Evolutionary conservation across 306 rosid species (phyloP).

Genomic region (Trichosanthes truncata): DNA sequence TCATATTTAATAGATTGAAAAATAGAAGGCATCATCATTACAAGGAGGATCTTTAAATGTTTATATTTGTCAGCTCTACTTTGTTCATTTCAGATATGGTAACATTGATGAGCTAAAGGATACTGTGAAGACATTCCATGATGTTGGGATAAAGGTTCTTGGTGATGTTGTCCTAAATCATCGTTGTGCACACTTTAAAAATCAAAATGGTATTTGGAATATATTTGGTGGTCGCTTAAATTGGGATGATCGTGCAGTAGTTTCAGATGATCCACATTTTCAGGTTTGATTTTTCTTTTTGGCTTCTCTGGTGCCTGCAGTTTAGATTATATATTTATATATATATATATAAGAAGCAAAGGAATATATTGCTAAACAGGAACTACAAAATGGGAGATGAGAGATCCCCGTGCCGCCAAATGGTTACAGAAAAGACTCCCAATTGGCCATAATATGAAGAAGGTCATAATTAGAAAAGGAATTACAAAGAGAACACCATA

Average conservation of each 20-base stretch:
- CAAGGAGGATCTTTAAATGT: neutral
- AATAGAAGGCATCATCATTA: neutral
- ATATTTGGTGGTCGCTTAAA: constrained; percentile 83
- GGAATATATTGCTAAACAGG: no score
- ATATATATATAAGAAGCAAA: no score
- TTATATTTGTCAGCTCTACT: neutral
- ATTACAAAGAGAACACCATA: no score
- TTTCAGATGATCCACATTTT: constrained; percentile 97
- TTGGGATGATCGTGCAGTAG: constrained; percentile 98
- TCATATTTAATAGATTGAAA: neutral
- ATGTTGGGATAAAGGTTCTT: constrained; percentile 56
- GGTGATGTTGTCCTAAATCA: constrained; percentile 99
- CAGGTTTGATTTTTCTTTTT: constrained; percentile 43
- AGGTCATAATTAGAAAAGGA: no score
- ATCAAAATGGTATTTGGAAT: constrained; percentile 95
- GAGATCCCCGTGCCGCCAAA: no score
- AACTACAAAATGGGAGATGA: no score
- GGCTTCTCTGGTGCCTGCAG: neutral
- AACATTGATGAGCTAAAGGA: constrained; percentile 75
- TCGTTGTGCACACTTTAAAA: constrained; percentile 77
- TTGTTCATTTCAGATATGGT: constrained; percentile 55
- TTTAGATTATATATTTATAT: no score
- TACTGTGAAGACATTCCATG: constrained; percentile 52
- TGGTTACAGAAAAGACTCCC: no score
- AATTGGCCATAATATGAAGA: no score